These are phyloP conservation scores for Diaporthe citrichinensis DNA, from an alignment of 2,329 filamentous ascomycete genomes.

Conservation along the genomic window DNA sequence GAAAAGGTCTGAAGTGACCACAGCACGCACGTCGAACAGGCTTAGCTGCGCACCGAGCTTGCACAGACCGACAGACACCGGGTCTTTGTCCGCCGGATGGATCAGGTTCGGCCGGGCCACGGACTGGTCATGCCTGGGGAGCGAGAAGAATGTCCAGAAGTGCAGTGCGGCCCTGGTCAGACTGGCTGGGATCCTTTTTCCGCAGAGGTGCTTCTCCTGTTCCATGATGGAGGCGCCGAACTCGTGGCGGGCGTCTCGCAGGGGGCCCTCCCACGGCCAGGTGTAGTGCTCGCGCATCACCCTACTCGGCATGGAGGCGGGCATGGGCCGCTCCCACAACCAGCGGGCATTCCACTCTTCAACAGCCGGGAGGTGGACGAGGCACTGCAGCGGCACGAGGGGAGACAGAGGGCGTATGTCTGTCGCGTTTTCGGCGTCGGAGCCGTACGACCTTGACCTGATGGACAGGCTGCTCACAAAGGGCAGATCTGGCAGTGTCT, in stretches of 20 bases:
- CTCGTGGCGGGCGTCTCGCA: conserved; percentile 9
- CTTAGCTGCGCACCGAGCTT: conserved; percentile 5
- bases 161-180: not conserved
- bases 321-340: not conserved
- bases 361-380: conserved; percentile 1
- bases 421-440: not conserved
- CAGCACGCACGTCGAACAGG: conserved; percentile 4
- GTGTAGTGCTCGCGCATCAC: conserved; percentile 2
- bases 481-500: conserved; percentile 18
- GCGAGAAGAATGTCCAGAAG: conserved; percentile 7
- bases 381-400: conserved; percentile 8
- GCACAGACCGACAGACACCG: conserved; percentile 2
- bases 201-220: conserved; percentile 6
- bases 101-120: conserved; percentile 6
- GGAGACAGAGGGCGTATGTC: conserved; percentile 6
- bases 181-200: not conserved
- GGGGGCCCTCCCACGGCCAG: conserved; percentile 11
- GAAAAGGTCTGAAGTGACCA: conserved; percentile 4
- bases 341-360: conserved; percentile 1
- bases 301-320: not conserved
- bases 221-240: conserved; percentile 1
- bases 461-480: conserved; percentile 1
- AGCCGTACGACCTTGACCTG: conserved; percentile 6
- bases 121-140: not conserved
- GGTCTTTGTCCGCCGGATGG: not conserved